Conservation (phyloP, 768 basidiomycete genomes). For the Auricularia auricula-judae region DNA sequence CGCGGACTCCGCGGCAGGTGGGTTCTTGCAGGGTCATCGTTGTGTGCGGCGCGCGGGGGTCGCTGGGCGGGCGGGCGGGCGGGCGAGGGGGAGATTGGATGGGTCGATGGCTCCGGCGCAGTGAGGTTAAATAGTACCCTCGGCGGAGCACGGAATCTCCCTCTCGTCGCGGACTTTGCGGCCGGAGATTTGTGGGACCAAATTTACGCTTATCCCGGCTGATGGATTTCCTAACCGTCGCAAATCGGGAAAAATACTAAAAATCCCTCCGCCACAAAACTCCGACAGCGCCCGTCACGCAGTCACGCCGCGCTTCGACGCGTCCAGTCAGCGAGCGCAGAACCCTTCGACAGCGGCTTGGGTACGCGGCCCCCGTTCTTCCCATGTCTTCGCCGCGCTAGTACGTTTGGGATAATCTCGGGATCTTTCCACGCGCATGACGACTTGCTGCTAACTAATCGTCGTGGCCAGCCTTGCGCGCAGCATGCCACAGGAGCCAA, state of each 20-base stretch:
- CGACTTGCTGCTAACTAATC: no score
- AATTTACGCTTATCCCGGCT: neutral
- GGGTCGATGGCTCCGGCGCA: neutral
- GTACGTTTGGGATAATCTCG: no score
- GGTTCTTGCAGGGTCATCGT: slow-evolving; percentile 55
- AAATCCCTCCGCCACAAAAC: neutral
- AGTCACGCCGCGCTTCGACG: neutral
- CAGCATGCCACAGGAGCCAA: no score
- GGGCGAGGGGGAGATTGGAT: slow-evolving; percentile 1
- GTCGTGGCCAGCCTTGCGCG: no score
- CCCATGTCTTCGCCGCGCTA: no score
- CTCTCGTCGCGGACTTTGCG: neutral
- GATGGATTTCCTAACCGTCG: neutral
- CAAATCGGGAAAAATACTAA: neutral
- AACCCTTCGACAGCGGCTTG: neutral
- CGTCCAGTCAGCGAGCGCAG: neutral
- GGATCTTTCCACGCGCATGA: no score
- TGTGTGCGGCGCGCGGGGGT: slow-evolving; percentile 12
- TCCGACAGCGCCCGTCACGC: neutral
- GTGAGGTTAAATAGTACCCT: neutral
- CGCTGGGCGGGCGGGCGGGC: slow-evolving; percentile 12
- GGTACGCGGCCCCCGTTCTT: no score
- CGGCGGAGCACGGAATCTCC: neutral
- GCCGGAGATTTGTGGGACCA: neutral
- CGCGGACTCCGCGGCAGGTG: slow-evolving; percentile 63